These are phyloP conservation scores for Acmispon strigosus DNA, from an alignment of 306 rosid species.

Conservation along the genomic window DNA sequence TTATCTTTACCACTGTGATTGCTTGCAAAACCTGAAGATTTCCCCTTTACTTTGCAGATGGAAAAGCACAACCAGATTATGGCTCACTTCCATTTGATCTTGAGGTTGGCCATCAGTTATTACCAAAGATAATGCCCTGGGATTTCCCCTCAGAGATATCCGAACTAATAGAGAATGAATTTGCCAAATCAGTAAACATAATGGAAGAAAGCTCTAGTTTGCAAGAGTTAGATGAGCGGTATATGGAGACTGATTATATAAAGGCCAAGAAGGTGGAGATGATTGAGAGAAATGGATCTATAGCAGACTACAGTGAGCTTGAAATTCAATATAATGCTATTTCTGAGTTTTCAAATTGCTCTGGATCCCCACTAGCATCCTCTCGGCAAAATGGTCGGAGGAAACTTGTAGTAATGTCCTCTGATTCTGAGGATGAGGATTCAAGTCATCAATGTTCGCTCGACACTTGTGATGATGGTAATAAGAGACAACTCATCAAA, in stretches of 20 bases:
- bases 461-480: slow-evolving; percentile 25
- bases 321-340: slow-evolving; percentile 37
- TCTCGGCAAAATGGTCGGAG: slow-evolving; percentile 37
- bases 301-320: slow-evolving; percentile 47
- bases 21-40: slow-evolving; percentile 7
- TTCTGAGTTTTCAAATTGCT: slow-evolving; percentile 45
- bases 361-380: slow-evolving; percentile 40
- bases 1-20: slow-evolving; percentile 4
- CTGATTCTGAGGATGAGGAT: slow-evolving; percentile 83
- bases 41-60: slow-evolving; percentile 38
- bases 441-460: slow-evolving; percentile 15
- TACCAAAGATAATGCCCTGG: slow-evolving; percentile 90
- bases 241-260: slow-evolving; percentile 30
- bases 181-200: slow-evolving; percentile 32
- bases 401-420: slow-evolving; percentile 69
- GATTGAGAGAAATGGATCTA: slow-evolving; percentile 64
- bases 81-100: slow-evolving; percentile 64
- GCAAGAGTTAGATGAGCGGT: slow-evolving; percentile 23
- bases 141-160: slow-evolving; percentile 72
- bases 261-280: slow-evolving; percentile 70
- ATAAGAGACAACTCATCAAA: slow-evolving; percentile 24
- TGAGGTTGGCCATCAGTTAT: slow-evolving; percentile 65
- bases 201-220: slow-evolving; percentile 43
- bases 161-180: slow-evolving; percentile 60
- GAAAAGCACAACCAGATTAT: slow-evolving; percentile 26